phyloP scores from a whole-genome alignment of 148 eudicot species.

The Cornus kousa region DNA sequence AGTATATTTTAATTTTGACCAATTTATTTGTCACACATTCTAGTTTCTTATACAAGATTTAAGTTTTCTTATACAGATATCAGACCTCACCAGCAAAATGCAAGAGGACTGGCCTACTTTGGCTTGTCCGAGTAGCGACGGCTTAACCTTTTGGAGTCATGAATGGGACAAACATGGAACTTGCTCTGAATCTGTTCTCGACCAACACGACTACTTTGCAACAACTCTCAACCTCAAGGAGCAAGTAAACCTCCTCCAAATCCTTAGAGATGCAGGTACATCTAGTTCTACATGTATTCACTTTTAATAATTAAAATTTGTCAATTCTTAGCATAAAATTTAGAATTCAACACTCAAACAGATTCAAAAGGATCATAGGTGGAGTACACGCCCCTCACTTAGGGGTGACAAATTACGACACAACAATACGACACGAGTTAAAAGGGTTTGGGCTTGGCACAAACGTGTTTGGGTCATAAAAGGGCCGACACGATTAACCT shows the following conservation, averaged over 20 bases:
- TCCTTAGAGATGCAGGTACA: slow-evolving; percentile 34
- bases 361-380: no score
- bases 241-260: slow-evolving; percentile 33
- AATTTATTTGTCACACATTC: neutral
- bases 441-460: no score
- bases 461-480: no score
- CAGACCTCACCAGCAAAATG: slow-evolving; percentile 23
- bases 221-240: slow-evolving; percentile 40
- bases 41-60: neutral
- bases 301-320: no score
- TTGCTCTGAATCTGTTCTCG: slow-evolving; percentile 40
- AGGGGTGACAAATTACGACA: no score
- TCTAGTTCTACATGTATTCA: neutral
- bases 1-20: no score
- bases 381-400: no score
- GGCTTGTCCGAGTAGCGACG: slow-evolving; percentile 45
- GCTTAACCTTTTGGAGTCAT: slow-evolving; percentile 48
- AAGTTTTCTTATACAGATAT: slow-evolving; percentile 10
- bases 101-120: slow-evolving; percentile 45
- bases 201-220: slow-evolving; percentile 40
- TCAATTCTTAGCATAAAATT: no score
- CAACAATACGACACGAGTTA: no score
- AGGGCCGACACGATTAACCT: no score
- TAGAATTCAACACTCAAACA: no score
- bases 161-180: slow-evolving; percentile 66